Evolutionary conservation across 140 eudicot species (phyloP).

Genomic region (Erigeron philadelphicus): DNA sequence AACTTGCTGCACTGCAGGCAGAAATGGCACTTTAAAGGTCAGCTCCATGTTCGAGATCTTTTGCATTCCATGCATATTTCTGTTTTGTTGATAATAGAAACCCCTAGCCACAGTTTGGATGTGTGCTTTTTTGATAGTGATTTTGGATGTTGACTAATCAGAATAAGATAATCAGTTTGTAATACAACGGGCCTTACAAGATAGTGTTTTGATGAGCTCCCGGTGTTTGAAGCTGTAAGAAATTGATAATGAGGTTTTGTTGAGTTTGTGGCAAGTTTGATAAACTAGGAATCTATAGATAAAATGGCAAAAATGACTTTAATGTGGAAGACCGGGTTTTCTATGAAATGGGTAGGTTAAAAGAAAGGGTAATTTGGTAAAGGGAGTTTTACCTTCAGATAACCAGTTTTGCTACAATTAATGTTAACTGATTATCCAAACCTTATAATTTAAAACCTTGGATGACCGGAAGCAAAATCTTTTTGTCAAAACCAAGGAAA

Average conservation of each 20-base stretch:
- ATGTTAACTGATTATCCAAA: too few relatives aligned
- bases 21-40: constrained; percentile 61
- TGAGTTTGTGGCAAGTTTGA: not conserved
- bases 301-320: not conserved
- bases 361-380: not conserved
- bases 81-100: not conserved
- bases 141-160: not conserved
- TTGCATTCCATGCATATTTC: not conserved
- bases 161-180: not conserved
- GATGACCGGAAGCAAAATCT: too few relatives aligned
- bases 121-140: not conserved
- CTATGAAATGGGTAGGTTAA: not conserved
- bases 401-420: too few relatives aligned
- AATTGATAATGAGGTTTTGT: not conserved
- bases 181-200: not conserved
- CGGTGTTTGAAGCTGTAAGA: not conserved
- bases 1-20: constrained; percentile 63
- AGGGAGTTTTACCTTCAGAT: not conserved
- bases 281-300: not conserved
- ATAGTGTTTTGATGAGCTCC: not conserved
- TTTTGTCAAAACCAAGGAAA: too few relatives aligned
- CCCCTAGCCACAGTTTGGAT: not conserved
- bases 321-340: not conserved
- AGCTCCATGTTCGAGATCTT: not conserved
- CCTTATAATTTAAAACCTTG: too few relatives aligned